These are phyloP conservation scores for Brassica juncea DNA, from an alignment of 345 rosid genomes.

Conservation along the genomic window DNA sequence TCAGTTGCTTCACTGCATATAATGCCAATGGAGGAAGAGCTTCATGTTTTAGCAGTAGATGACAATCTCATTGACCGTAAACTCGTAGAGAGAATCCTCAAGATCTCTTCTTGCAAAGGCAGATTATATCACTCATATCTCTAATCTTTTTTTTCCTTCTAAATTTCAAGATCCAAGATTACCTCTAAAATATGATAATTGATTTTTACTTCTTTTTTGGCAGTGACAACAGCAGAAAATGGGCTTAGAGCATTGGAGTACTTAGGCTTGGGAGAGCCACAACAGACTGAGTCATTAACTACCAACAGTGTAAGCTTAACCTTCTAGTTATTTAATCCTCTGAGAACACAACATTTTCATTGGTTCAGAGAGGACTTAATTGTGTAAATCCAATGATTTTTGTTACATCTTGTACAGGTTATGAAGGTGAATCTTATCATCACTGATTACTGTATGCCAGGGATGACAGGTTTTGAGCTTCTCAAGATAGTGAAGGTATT, in stretches of 20 bases:
- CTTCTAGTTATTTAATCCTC: neutral
- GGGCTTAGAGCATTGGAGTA: slow-evolving; percentile 73
- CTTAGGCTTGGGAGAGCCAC: slow-evolving; percentile 58
- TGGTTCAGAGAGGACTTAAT: neutral
- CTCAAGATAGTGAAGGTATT: slow-evolving; percentile 78
- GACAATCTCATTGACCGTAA: slow-evolving; percentile 74
- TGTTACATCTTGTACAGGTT: slow-evolving; percentile 44
- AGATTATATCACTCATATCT: neutral
- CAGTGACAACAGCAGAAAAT: slow-evolving; percentile 84
- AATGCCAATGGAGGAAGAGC: slow-evolving; percentile 38
- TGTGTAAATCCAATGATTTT: neutral
- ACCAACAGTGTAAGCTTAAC: slow-evolving; percentile 26
- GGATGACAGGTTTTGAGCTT: slow-evolving; percentile 87
- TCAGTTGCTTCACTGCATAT: neutral
- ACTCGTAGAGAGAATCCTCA: slow-evolving; percentile 64
- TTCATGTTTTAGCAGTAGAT: slow-evolving; percentile 84
- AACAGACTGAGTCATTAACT: slow-evolving; percentile 21
- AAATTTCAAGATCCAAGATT: neutral
- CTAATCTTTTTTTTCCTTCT: neutral
- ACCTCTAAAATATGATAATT: neutral
- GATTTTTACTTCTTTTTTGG: slow-evolving; percentile 3
- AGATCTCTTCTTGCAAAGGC: slow-evolving; percentile 77
- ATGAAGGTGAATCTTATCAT: slow-evolving; percentile 72
- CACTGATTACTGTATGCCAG: slow-evolving; percentile 94
- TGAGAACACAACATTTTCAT: neutral